Conservation (phyloP, 1,139 yeast species). For the Yamadazyma diddensiae region DNA sequence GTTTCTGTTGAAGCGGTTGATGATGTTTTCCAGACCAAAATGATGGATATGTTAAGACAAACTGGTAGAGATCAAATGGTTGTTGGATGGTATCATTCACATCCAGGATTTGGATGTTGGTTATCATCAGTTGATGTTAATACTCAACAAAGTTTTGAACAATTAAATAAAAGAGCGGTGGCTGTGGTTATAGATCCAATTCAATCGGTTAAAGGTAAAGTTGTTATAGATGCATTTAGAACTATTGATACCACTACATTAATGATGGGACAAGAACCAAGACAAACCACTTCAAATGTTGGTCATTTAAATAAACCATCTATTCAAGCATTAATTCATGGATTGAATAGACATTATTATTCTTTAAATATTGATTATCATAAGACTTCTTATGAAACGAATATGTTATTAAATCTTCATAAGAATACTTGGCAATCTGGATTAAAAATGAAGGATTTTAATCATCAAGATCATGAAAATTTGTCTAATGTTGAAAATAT, state of each 20-base stretch:
- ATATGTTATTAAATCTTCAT: slow-evolving; percentile 90
- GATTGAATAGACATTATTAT: slow-evolving; percentile 94
- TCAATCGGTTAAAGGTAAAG: slow-evolving; percentile 97
- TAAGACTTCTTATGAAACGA: slow-evolving; percentile 89
- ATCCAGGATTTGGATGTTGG: slow-evolving; percentile 99
- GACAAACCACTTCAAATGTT: slow-evolving; percentile 94
- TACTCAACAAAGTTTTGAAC: slow-evolving; percentile 97
- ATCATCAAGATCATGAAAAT: slow-evolving; percentile 74
- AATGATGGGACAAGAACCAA: slow-evolving; percentile 97
- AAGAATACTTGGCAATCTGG: slow-evolving; percentile 98
- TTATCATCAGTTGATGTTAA: slow-evolving; percentile 94
- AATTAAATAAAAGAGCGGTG: slow-evolving; percentile 89
- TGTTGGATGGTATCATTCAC: slow-evolving; percentile 99
- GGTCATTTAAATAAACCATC: slow-evolving; percentile 98
- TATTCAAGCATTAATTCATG: slow-evolving; percentile 95
- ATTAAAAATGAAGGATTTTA: slow-evolving; percentile 72
- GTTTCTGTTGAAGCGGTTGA: slow-evolving; percentile 99
- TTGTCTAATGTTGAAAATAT: slow-evolving; percentile 69
- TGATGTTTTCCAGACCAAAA: slow-evolving; percentile 96
- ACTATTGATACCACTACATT: slow-evolving; percentile 83
- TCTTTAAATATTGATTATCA: slow-evolving; percentile 93
- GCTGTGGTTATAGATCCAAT: slow-evolving; percentile 98
- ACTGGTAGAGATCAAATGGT: slow-evolving; percentile 99
- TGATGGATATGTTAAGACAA: slow-evolving; percentile 99
- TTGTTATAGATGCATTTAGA: slow-evolving; percentile 97